Conservation (phyloP, 2,329 filamentous ascomycete species). For the Metarhizium album region DNA sequence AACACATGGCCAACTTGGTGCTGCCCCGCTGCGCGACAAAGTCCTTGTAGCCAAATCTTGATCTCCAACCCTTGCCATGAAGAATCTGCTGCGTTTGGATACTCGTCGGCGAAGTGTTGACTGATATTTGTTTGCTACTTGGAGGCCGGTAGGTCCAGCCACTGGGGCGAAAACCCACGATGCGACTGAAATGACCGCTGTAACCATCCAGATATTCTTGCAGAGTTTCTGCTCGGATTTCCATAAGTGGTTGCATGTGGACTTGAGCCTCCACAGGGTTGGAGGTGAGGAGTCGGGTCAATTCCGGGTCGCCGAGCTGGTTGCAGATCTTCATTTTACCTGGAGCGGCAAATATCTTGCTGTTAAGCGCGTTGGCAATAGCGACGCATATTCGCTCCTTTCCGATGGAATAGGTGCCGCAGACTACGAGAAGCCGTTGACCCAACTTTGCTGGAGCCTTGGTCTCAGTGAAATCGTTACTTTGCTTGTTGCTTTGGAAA, state of each 20-base stretch:
- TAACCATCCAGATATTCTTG: constrained; percentile 77
- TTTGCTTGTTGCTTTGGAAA: constrained; percentile 30
- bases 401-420: constrained; percentile 95
- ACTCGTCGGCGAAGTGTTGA: constrained; percentile 36
- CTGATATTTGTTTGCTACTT: constrained; percentile 41
- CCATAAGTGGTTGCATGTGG: constrained; percentile 94
- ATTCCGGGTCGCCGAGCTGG: constrained; percentile 76
- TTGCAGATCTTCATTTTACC: constrained; percentile 75
- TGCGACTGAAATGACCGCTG: constrained; percentile 70
- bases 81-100: constrained; percentile 41
- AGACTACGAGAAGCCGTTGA: constrained; percentile 73
- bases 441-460: constrained; percentile 12
- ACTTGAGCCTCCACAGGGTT: constrained; percentile 82
- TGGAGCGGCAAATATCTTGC: constrained; percentile 81
- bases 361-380: constrained; percentile 74
- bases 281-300: constrained; percentile 64
- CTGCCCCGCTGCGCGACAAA: constrained; percentile 75
- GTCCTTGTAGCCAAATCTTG: constrained; percentile 59
- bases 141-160: constrained; percentile 87
- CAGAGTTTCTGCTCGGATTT: constrained; percentile 83
- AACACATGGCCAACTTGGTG: constrained; percentile 72
- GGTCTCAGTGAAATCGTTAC: constrained; percentile 18
- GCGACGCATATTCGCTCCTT: constrained; percentile 94
- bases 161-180: constrained; percentile 84
- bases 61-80: constrained; percentile 60